Base-by-base conservation (phyloP, 2,329 filamentous ascomycete species). In the Thyridium curvatum region DNA sequence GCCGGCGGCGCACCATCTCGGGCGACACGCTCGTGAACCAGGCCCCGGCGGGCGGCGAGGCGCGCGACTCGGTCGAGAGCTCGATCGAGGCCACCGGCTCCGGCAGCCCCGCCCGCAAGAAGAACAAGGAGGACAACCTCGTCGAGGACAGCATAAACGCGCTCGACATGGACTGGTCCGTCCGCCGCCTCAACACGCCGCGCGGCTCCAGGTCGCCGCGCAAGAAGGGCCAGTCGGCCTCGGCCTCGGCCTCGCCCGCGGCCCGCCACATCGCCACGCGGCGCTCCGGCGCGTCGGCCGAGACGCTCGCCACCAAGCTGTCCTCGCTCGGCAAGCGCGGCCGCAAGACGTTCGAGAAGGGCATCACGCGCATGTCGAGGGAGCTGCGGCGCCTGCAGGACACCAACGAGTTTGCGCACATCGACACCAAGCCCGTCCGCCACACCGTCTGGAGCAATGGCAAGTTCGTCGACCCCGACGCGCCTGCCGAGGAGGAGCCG, bases 371-470 rank as follows among this genome's bases (percentile, higher is more conserved):
- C 40, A 58, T 77, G 47, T 61, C 71, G 29, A 74, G 80, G 42
- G 81, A 84, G 51, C 56, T 82, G 18, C 61, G 65, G 56, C 68
- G 74, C 44, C 56, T 87, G 38, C 68, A 74, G 60, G 72, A 84
- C 58, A 75, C 80, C 43, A 74, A 79, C 41, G 79, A 83, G 49
- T 83, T 70, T 44, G 63, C 71, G 1, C 69, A 72, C 34, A 72
- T 81, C 16, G 79, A 82, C 39, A 71, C 69, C 12, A 63, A 69
- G 38, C 77, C 77, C 5, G 70, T 82, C 4, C 32, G 74, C 8
- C 67, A 74, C 46, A 79, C 74, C 2, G 68, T 79, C 18, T 83
- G 79, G 79, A 75, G 74, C 49, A 82, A 82, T 46, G 79, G 79
- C 41, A 82, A 82, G 53, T 73, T 70, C 41, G 62, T 82, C 31